Evolutionary conservation across 2,329 filamentous ascomycete species (phyloP), one percentile per base, ranked within the genome.

Genomic region (Xylaria sp.): DNA sequence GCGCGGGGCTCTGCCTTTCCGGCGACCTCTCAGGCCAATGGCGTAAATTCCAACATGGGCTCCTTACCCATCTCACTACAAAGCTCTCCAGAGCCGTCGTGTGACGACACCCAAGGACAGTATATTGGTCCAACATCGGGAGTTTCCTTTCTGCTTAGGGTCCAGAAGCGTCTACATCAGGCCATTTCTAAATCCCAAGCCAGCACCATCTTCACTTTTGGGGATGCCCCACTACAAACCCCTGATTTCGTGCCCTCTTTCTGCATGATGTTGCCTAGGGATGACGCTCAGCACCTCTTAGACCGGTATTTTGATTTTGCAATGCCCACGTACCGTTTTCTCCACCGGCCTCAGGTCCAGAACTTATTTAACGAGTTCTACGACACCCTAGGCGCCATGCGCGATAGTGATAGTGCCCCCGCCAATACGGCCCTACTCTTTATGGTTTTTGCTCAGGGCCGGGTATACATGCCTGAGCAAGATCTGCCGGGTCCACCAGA

Each of bases 401-500:
- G 73, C 45, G 76, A 78, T 57, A 67, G 73, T 33, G 78, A 81
- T 13, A 80, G 81, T 38, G 78, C 80, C 2, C 78, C 79, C 7
- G 79, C 80, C 3, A 80, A 69, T n/a, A 75, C 69, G 3, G 78
- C 79, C 11, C 47, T 79, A 7, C 65, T 78, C 3, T 74, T 77
- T 59, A 80, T 81, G 79, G 74, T 82, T 1, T 83, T 88, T 68
- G 86, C 86, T 0, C 84, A 86, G 22, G 84, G 80, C 13, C 57
- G 80, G 33, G 51, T 79, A 83, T 63, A 81, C 81, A 0, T 82
- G 83, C 27, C 81, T 76, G 51, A 63, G 13, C 54, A 63, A 45
- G 74, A 77, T 57, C 76, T 78, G 20, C 80, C 79, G 38, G 77
- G 42, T n/a, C 57, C 61, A 25, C 7, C 27, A 51, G 59, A 65